Evolutionary conservation across 257 asterid species (phyloP), one percentile per base, ranked within the genome.

Genomic region (Solanum piurae): DNA sequence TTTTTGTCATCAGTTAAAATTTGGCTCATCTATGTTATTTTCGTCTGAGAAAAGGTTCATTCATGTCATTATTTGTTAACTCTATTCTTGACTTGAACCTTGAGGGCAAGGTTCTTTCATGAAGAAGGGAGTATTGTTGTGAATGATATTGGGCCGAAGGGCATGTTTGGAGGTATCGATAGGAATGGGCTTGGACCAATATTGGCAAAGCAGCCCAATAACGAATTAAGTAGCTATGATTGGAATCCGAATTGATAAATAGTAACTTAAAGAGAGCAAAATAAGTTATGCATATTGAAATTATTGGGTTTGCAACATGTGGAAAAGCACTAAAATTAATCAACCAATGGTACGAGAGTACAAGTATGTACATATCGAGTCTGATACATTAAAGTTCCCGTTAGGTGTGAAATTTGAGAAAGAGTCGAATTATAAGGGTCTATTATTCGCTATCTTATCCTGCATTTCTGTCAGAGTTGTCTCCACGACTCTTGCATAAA

Each of bases 41-140:
- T 0, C 25, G 5, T 20, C 0, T 55, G 64, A 55, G 2, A 20
- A 55, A 55, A 20, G 9, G 23, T 1, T 20, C 5, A 55, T 7
- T 7, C 11, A 55, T 55, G 1, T 1, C 25, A 55, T 55, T 55
- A 55, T 7, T 20, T 55, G 64, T 20, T 20, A 55, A 55, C 11
- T 1, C 8, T 64, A n/a, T n/a, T 64, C 4, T 10, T 23, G 16
- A n/a, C 71, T 64, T 64, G 13, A 60, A 60, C 72, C 72, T 64
- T 5, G 18, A 64, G 29, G 16, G 6, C 0, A 23, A n/a, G 2
- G 31, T 64, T n/a, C 1, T 23, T 9, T 20, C 2, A 2, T 10
- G 0, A 25, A 64, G 33, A n/a, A 20, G 25, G 25, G 25, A 55
- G n/a, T 7, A 55, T 20, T 55, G 12, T 20, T 55, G 64, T 55